A percentile compares a stretch with the other conserved stretches of the same genome.
Conservation (phyloP, 2,329 filamentous ascomycete species). For the Stylonectria norvegica region DNA sequence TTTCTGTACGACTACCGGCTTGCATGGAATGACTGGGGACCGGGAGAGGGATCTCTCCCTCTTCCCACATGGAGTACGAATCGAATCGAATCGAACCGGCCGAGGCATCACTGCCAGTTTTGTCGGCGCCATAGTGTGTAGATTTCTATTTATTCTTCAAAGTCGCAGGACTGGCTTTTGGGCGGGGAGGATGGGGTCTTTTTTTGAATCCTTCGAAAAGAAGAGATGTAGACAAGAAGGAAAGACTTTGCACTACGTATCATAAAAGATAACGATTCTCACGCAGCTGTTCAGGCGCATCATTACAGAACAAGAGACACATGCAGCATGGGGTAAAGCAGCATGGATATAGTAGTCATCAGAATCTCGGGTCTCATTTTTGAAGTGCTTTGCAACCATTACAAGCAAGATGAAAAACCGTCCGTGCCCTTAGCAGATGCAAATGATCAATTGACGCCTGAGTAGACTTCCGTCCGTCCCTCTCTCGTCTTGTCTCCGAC, state of each 20-base stretch:
- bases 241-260: slow-evolving; percentile 1
- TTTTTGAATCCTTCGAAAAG: slow-evolving; percentile 18
- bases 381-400: slow-evolving; percentile 37
- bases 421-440: slow-evolving; percentile 39
- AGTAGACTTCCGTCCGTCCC: slow-evolving; percentile 36
- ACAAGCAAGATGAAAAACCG: slow-evolving; percentile 39
- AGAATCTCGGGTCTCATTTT: slow-evolving; percentile 36
- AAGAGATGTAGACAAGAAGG: slow-evolving; percentile 8
- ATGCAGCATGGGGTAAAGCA: no score
- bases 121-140: no score
- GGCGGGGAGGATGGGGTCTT: slow-evolving; percentile 1
- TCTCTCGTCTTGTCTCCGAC: slow-evolving; percentile 19
- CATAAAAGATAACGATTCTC: background rate
- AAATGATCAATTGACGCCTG: slow-evolving; percentile 43
- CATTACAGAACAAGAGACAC: background rate
- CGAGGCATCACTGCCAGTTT: no score
- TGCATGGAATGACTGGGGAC: slow-evolving; percentile 22
- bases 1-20: slow-evolving; percentile 31
- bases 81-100: no score
- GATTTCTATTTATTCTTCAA: slow-evolving; percentile 21
- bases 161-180: slow-evolving; percentile 23
- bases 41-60: no score
- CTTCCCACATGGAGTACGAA: no score
- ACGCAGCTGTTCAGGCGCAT: no score
- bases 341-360: no score